Evolutionary conservation across 2,329 filamentous ascomycete species (phyloP), one percentile per base, ranked within the genome.

Genomic region (Sporothrix inflata): DNA sequence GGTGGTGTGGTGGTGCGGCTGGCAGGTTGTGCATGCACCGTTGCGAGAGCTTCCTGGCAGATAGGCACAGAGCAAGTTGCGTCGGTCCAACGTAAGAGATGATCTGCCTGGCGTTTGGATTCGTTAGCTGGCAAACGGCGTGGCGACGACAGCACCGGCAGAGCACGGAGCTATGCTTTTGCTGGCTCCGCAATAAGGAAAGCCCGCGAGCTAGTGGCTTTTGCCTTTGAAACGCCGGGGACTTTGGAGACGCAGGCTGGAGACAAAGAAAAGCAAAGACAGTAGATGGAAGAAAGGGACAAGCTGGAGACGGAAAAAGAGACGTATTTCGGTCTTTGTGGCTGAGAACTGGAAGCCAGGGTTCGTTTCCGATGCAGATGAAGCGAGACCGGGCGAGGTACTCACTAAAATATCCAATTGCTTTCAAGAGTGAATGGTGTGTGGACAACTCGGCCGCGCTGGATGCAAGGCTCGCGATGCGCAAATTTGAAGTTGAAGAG

Each of bases 51-150:
- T 68, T 9, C 19, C 12, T 34, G 19, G 45, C 45, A 68, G n/a
- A n/a, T n/a, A n/a, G 65, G 47, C 45, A 53, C 42, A 47, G 21
- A 47, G 30, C 14, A 40, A 40, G 51, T 27, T 63, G 69, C 47
- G 27, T 40, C n/a, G 16, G 68, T 27, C 51, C 16, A 55, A 73
- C 71, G 71, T 73, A 73, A 73, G 68, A 66, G 71, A 60, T 51
- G 68, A 68, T 70, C 71, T 71, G 68, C 71, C 71, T 73, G 51
- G 63, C 40, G 14, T 6, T 38, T 16, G 12, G 3, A 12, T 24
- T 42, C 40, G 40, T 63, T 65, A 47, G 61, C 61, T 47, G 53
- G 40, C n/a, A 38, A 51, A 67, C 30, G 47, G 66, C 47, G 47
- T 42, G 12, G 42, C 42, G 63, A 65, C 60, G 16, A 45, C 42